Conservation (phyloP, 345 rosid genomes). For the Eutrema japonicum region DNA sequence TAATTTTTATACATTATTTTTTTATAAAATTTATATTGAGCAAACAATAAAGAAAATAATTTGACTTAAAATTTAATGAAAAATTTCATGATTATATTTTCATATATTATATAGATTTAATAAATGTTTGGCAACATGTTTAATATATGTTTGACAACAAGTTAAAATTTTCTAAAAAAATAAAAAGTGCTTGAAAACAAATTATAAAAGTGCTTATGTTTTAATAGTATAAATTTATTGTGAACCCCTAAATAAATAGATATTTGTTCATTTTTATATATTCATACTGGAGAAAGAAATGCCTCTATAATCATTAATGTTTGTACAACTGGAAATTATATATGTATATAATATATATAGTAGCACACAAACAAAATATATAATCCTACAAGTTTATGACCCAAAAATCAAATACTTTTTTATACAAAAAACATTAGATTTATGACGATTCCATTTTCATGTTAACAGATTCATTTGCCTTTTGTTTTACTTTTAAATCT, state of each 20-base stretch:
- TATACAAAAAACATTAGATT: background rate
- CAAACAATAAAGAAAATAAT: no score
- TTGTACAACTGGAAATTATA: background rate
- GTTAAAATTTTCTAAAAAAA: no score
- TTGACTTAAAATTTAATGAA: no score
- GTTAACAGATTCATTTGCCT: slow-evolving; percentile 2
- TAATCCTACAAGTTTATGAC: background rate
- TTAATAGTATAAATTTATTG: background rate
- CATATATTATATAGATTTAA: no score
- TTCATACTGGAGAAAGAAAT: background rate
- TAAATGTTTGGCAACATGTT: no score
- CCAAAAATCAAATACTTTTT: background rate
- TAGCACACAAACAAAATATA: background rate
- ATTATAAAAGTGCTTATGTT: no score
- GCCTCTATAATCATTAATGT: background rate
- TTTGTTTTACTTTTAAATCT: slow-evolving; percentile 10
- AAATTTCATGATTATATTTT: no score
- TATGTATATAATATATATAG: background rate
- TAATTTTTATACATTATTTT: no score
- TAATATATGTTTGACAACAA: no score
- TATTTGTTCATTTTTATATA: background rate
- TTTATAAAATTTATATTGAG: no score
- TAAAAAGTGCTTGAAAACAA: no score
- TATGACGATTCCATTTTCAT: slow-evolving; percentile 10
- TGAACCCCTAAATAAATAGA: background rate